Percentiles rank a stretch among this genome's conserved stretches.
phyloP scores from a whole-genome alignment of 495 filamentous ascomycete species.

The Eremomyces bilateralis region DNA sequence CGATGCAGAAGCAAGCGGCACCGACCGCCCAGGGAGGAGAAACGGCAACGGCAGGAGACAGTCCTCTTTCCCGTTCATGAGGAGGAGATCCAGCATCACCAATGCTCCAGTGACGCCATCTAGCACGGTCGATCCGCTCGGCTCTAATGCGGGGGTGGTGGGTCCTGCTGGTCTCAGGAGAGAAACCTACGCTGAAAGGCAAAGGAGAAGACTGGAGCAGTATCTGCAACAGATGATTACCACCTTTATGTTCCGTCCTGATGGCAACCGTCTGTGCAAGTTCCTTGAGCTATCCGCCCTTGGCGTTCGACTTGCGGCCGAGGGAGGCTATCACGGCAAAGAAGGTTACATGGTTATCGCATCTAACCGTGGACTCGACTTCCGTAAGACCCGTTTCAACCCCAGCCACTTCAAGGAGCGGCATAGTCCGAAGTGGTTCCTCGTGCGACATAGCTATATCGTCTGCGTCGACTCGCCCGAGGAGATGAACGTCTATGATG shows the following conservation, averaged over 20 bases:
- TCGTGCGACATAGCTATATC: constrained; percentile 92
- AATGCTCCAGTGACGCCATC: constrained; percentile 21
- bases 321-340: constrained; percentile 94
- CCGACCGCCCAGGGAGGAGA: constrained; percentile 26
- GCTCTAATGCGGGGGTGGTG: constrained; percentile 22
- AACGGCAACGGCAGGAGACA: constrained; percentile 34
- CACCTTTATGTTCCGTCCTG: constrained; percentile 85
- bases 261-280: constrained; percentile 88
- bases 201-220: constrained; percentile 67
- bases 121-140: constrained; percentile 17
- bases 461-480: constrained; percentile 95
- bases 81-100: constrained; percentile 34
- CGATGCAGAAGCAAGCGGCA: constrained; percentile 37
- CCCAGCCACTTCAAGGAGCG: constrained; percentile 53
- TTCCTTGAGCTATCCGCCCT: constrained; percentile 90
- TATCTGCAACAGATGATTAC: constrained; percentile 91
- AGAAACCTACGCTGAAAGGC: constrained; percentile 37
- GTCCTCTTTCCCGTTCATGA: constrained; percentile 32
- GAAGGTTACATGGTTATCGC: constrained; percentile 86
- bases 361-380: constrained; percentile 77
- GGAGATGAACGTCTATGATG: constrained; percentile 97
- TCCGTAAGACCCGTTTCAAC: constrained; percentile 56
- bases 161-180: constrained; percentile 13
- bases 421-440: constrained; percentile 88
- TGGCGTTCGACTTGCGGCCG: constrained; percentile 83